These are phyloP conservation scores for Meyerozyma sp. DNA, from an alignment of 1,139 yeast genomes.

Conservation along the genomic window DNA sequence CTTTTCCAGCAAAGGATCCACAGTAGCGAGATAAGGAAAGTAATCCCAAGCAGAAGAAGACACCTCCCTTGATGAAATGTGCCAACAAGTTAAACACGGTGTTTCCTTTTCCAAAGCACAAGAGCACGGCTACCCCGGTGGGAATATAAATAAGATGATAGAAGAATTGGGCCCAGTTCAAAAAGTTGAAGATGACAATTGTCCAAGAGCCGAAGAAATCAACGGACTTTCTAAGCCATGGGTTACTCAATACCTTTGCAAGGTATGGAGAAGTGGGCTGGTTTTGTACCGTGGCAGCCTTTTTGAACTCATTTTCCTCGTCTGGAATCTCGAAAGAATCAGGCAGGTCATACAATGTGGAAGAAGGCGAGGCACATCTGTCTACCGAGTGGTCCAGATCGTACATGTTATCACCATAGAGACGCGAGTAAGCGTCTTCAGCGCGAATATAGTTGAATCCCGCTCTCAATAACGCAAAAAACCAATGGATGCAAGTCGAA, in stretches of 20 bases:
- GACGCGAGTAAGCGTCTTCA: neutral
- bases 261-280: conserved; percentile 9
- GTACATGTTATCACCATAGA: neutral
- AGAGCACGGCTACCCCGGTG: conserved; percentile 74
- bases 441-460: neutral
- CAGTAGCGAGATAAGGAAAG: conserved; percentile 77
- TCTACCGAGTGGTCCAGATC: neutral
- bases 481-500: conserved; percentile 47
- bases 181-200: conserved; percentile 39
- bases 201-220: conserved; percentile 28
- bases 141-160: conserved; percentile 57
- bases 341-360: neutral
- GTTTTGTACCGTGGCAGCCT: neutral
- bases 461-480: conserved; percentile 33
- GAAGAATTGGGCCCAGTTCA: conserved; percentile 65
- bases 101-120: conserved; percentile 59
- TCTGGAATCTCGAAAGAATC: neutral
- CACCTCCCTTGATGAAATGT: conserved; percentile 94
- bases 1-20: conserved; percentile 69
- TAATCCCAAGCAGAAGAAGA: conserved; percentile 71
- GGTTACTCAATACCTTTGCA: conserved; percentile 19
- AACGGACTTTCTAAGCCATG: conserved; percentile 24
- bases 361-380: neutral
- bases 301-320: neutral
- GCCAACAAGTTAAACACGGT: conserved; percentile 80